These are phyloP conservation scores for Pseudopyrenochaeta lycopersici DNA, from an alignment of 2,329 filamentous ascomycete species.

Conservation along the genomic window DNA sequence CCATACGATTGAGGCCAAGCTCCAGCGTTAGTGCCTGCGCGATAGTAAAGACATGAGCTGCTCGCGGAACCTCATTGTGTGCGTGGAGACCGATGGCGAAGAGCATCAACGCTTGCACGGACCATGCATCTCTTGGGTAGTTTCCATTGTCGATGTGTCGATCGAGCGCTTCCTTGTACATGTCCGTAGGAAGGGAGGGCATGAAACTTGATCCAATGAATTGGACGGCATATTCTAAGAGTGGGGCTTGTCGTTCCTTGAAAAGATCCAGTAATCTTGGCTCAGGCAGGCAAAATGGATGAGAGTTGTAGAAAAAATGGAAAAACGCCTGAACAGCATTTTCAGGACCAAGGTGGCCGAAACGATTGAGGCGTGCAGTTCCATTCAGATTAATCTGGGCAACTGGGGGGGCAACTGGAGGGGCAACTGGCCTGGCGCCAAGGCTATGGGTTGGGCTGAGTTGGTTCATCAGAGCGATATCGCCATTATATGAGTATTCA, in stretches of 20 bases:
- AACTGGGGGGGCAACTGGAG: slow-evolving; percentile 25
- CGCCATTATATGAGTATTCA: slow-evolving; percentile 40
- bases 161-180: slow-evolving; percentile 53
- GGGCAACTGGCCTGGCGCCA: slow-evolving; percentile 25
- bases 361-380: slow-evolving; percentile 38
- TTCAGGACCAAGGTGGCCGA: slow-evolving; percentile 37
- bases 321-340: slow-evolving; percentile 45
- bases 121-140: slow-evolving; percentile 56
- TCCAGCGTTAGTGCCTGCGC: slow-evolving; percentile 78
- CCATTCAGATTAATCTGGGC: slow-evolving; percentile 46
- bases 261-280: slow-evolving; percentile 49
- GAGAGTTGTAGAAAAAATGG: slow-evolving; percentile 64
- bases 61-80: slow-evolving; percentile 73
- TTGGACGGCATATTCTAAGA: slow-evolving; percentile 64
- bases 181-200: slow-evolving; percentile 54
- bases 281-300: slow-evolving; percentile 65
- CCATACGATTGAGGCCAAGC: slow-evolving; percentile 75
- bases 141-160: slow-evolving; percentile 41
- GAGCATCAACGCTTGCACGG: slow-evolving; percentile 80
- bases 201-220: slow-evolving; percentile 66
- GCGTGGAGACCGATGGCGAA: slow-evolving; percentile 82
- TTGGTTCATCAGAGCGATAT: slow-evolving; percentile 32
- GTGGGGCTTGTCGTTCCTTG: slow-evolving; percentile 52
- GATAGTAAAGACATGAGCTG: slow-evolving; percentile 71
- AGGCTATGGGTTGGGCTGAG: slow-evolving; percentile 33